Evolutionary conservation across 805 yeast genomes (phyloP), one percentile per base, ranked within the genome.

Genomic region (Hagleromyces aurorensis): DNA sequence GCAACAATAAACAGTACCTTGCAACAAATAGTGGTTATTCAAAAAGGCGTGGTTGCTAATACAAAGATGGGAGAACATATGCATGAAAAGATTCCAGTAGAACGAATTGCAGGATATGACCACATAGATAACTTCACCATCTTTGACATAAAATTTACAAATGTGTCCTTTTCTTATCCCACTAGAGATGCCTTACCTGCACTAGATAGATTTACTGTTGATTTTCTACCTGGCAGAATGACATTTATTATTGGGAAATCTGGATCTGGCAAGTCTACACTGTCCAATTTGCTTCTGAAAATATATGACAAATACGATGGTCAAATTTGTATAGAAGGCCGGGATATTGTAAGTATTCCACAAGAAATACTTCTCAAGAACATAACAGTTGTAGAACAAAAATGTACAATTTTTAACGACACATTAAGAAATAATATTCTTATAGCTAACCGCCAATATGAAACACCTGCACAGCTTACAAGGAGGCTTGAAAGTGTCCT

Each of bases 231-330:
- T 1, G 65, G 69, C 1, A 41, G 57, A 18, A 48, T 70, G 5
- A 72, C 78, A 1, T 89, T 72, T 44, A 55, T 91, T 4, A 70
- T 91, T 23, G 99, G 99, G 1, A 65, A 68, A 37, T 86, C 96
- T 0, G 99, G 99, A 0, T 77, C 87, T 0, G 98, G 98, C 0
- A 91, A 91, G 52, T 89, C 97, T 0, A 80, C 97, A 0, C 37
- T 91, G 2, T 70, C 79, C 0, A 69, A 68, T 20, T 51, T 91
- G 2, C 43, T 91, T 1, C 50, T 80, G 32, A 69, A 69, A 16
- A 66, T 83, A 14, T 85, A 87, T 44, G 38, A 51, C 0, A 57
- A 64, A 0, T 41, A 55, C 4, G 33, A 50, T 0, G 98, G 98
- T 0, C 33, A 46, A 1, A 69, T 91, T 1, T 48, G 49, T 3